Evolutionary conservation across 495 filamentous ascomycete genomes (phyloP).

Genomic region (Daldinia caldariorum): DNA sequence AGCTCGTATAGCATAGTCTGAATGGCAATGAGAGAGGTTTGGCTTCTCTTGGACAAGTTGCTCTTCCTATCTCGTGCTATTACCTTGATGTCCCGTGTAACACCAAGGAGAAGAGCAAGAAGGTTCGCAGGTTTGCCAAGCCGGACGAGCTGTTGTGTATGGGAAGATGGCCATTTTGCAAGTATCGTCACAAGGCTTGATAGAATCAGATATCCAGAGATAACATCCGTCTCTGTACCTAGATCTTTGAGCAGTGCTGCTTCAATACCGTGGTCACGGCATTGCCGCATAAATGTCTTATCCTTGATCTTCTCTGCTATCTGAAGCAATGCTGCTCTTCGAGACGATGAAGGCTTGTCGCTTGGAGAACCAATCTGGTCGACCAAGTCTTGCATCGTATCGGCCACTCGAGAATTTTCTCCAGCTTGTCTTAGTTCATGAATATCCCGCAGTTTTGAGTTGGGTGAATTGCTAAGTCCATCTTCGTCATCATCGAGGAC

Average conservation of each 20-base stretch:
- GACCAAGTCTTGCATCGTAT: constrained; percentile 82
- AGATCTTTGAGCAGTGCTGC: constrained; percentile 68
- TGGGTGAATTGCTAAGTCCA: constrained; percentile 71
- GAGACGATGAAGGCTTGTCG: constrained; percentile 58
- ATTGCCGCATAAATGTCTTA: constrained; percentile 71
- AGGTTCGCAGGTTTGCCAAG: constrained; percentile 60
- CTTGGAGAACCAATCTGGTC: constrained; percentile 77
- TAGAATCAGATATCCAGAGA: constrained; percentile 67
- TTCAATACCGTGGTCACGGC: constrained; percentile 79
- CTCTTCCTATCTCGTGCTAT: constrained; percentile 69
- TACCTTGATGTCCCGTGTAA: constrained; percentile 60
- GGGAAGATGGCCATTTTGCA: constrained; percentile 58
- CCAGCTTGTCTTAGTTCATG: constrained; percentile 91
- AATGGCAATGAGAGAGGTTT: constrained; percentile 62
- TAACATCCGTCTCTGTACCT: constrained; percentile 61
- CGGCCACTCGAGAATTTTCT: constrained; percentile 80
- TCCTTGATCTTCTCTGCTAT: constrained; percentile 78
- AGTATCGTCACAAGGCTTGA: constrained; percentile 67
- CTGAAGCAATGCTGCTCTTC: constrained; percentile 67
- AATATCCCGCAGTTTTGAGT: constrained; percentile 61
- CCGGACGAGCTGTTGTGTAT: constrained; percentile 61
- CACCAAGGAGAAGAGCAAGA: constrained; percentile 63
- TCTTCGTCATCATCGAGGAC: constrained; percentile 64
- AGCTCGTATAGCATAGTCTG: constrained; percentile 59
- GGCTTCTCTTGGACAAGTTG: constrained; percentile 74